These are phyloP conservation scores for Trichoderma endophyticum DNA, from an alignment of 2,329 filamentous ascomycete genomes.

Conservation along the genomic window DNA sequence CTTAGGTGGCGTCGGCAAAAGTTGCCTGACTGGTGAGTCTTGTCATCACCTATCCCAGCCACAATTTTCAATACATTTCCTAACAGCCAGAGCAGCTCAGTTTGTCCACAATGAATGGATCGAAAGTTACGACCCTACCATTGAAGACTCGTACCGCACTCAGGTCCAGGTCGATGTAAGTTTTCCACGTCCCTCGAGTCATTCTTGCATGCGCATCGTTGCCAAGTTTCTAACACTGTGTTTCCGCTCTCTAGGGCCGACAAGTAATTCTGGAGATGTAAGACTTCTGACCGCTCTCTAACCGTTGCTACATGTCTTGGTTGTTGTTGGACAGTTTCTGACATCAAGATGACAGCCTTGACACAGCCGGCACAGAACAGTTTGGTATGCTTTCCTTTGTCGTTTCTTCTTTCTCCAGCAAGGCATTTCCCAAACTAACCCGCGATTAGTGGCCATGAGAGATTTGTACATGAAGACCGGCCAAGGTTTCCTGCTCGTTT, in stretches of 20 bases:
- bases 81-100: constrained; percentile 58
- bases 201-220: neutral
- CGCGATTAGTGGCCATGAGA: constrained; percentile 56
- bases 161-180: constrained; percentile 80
- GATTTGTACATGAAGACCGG: constrained; percentile 93
- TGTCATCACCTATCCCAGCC: neutral
- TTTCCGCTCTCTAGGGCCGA: constrained; percentile 59
- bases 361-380: constrained; percentile 88
- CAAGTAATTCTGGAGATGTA: constrained; percentile 89
- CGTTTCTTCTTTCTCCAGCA: neutral
- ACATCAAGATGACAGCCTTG: constrained; percentile 53
- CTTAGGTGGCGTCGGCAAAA: constrained; percentile 88
- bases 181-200: constrained; percentile 42
- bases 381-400: constrained; percentile 62
- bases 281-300: constrained; percentile 31
- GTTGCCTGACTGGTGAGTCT: constrained; percentile 78
- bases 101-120: constrained; percentile 95
- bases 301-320: neutral
- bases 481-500: constrained; percentile 87
- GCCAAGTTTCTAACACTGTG: constrained; percentile 29
- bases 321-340: neutral
- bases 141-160: constrained; percentile 74
- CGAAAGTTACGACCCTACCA: constrained; percentile 78
- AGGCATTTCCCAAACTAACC: neutral
- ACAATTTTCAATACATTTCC: constrained; percentile 12